Evolutionary conservation across 257 asterid species (phyloP), one percentile per base, ranked within the genome.

Genomic region (Solanum ossicruentum): DNA sequence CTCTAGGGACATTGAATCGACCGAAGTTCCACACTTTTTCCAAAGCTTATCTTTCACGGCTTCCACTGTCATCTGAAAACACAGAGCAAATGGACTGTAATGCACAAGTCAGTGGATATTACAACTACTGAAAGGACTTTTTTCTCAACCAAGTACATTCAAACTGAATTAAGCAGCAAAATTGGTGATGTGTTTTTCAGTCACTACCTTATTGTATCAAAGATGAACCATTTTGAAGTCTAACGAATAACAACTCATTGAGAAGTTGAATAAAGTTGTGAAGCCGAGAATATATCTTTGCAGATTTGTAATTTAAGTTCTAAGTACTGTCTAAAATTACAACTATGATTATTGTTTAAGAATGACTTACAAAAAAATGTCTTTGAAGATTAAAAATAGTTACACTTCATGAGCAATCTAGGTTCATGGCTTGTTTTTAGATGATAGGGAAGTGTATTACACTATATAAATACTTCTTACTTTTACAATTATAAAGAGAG

Each of bases 21-120:
- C 97, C 71, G 97, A 93, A 86, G 99, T 94, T 17, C 99, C 99
- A 88, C 98, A 92, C 89, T 91, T 96, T 87, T 86, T 94, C 99
- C 99, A 94, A 85, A 94, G 78, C 92, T 93, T 96, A 80, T 96
- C 99, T 88, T 96, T 96, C 4, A 93, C 93, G 82, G 98, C 94
- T 90, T 93, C 98, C 72, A 96, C 91, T 17, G 92, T 87, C 95
- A 91, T 91, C 99, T 96, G 90, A 58, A 52, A 41, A 88, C 84
- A 88, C 63, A 75, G 36, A 49, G 6, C 49, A 26, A 49, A 12
- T 23, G 61, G 61, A 49, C 81, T 49, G 45, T 75, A 49, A 75
- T 49, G 43, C 61, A 75, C 60, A 13, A 21, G 20, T n/a, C 81
- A 69, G 77, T 36, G 77, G 77, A 36, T 20, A 36, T 69, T 69